A percentile compares a stretch with the other conserved stretches of the same genome.
Conservation (phyloP, 768 basidiomycete species). For the Auricularia sp. region DNA sequence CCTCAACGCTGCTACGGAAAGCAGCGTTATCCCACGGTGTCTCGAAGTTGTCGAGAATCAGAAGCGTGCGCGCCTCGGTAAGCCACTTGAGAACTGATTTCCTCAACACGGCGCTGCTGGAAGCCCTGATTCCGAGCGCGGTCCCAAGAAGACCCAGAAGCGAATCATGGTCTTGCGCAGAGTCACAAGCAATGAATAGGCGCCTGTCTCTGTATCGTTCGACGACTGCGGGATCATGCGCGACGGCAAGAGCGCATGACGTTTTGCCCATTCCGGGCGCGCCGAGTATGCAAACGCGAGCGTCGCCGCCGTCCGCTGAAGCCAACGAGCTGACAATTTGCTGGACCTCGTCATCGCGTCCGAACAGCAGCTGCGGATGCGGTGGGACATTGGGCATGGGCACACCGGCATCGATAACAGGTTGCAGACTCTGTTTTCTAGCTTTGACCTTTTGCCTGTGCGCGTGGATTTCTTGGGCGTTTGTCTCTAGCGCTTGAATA, state of each 20-base stretch:
- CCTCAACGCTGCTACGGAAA: constrained; percentile 14
- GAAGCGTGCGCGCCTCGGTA: neutral
- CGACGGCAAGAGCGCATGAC: constrained; percentile 25
- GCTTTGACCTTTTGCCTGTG: neutral
- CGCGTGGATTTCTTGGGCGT: neutral
- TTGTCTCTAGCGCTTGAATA: neutral
- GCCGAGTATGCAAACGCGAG: constrained; percentile 15
- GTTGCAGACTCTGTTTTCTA: neutral
- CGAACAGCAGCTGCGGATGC: neutral
- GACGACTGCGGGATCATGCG: constrained; percentile 16
- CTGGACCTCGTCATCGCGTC: neutral
- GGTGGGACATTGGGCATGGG: neutral
- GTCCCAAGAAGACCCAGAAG: neutral
- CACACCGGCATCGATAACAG: neutral
- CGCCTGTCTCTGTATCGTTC: constrained; percentile 16
- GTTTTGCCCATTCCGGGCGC: constrained; percentile 34
- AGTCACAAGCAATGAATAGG: constrained; percentile 28
- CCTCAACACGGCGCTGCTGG: neutral
- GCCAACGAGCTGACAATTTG: neutral
- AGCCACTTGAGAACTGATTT: neutral
- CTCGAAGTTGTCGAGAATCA: constrained; percentile 18
- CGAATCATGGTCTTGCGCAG: neutral
- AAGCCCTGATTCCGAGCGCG: neutral
- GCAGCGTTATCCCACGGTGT: constrained; percentile 14
- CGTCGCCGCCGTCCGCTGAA: neutral